Percentiles rank a stretch among this genome's conserved stretches.
phyloP scores from a whole-genome alignment of 1,284 basidiomycete genomes.

The Boletellus deceptivus region DNA sequence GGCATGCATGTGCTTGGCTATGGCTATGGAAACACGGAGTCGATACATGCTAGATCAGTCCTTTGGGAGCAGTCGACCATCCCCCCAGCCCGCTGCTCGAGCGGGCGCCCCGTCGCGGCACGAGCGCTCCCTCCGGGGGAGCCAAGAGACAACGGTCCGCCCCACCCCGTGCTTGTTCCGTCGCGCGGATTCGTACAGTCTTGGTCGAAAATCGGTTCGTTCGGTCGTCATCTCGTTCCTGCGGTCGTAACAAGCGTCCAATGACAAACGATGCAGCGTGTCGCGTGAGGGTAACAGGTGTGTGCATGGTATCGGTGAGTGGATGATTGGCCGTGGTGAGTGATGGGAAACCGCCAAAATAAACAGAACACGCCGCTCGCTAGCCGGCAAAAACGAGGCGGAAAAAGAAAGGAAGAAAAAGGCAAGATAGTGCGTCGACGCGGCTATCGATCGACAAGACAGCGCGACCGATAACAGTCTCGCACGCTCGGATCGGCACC shows the following conservation, averaged over 20 bases:
- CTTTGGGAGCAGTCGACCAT: conserved; percentile 28
- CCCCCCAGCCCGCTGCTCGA: conserved; percentile 30
- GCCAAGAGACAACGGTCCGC: too few species aligned
- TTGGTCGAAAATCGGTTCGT: conserved; percentile 50
- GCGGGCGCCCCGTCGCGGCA: conserved; percentile 27
- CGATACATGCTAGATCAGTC: conserved; percentile 25
- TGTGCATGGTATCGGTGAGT: conserved; percentile 24
- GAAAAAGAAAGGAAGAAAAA: conserved; percentile 3
- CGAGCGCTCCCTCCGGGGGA: conserved; percentile 24
- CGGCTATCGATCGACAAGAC: conserved; percentile 43
- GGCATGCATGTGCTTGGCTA: conserved; percentile 16
- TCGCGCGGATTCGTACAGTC: conserved; percentile 32
- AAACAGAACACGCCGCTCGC: conserved; percentile 2
- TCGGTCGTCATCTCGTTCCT: conserved; percentile 39
- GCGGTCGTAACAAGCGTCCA: conserved; percentile 35
- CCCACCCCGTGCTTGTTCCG: too few species aligned
- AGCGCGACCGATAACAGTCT: conserved; percentile 25
- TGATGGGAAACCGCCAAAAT: conserved; percentile 17
- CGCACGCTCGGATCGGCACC: conserved; percentile 27
- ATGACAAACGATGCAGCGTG: conserved; percentile 5
- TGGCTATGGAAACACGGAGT: conserved; percentile 27
- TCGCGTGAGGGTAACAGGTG: conserved; percentile 18
- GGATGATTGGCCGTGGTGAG: conserved; percentile 23
- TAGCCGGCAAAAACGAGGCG: conserved; percentile 15
- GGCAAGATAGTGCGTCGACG: conserved; percentile 8